phyloP scores from a whole-genome alignment of 1,139 yeast genomes.

The Spathaspora sp. region DNA sequence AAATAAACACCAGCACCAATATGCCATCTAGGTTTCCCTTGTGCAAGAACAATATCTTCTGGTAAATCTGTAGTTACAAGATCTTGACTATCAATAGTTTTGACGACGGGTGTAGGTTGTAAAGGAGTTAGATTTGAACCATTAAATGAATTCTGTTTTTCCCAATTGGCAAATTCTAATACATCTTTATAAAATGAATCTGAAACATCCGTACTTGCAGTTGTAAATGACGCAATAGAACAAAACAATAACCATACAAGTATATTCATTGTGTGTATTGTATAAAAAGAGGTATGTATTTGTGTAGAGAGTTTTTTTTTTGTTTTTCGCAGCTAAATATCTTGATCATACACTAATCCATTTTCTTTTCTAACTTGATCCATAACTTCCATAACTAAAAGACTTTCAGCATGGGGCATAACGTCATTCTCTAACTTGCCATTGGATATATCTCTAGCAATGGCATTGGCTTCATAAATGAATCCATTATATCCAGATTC shows the following conservation, averaged over 20 bases:
- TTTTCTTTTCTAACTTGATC: conserved; percentile 43
- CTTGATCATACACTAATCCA: conserved; percentile 43
- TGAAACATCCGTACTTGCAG: not conserved
- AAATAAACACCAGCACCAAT: conserved; percentile 16
- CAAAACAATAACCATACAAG: not conserved
- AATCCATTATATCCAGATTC: conserved; percentile 40
- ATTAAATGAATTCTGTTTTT: conserved; percentile 4
- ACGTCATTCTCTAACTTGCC: conserved; percentile 33
- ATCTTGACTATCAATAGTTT: not conserved
- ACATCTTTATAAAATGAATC: conserved; percentile 11
- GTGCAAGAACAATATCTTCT: not conserved
- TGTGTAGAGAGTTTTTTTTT: not conserved
- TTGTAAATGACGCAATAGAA: not conserved
- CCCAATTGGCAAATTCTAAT: conserved; percentile 9
- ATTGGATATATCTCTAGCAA: conserved; percentile 39
- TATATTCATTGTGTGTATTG: not conserved
- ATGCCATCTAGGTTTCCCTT: conserved; percentile 12
- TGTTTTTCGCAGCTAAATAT: conserved; percentile 16
- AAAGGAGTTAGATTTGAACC: too few species aligned
- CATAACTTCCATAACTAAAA: conserved; percentile 43
- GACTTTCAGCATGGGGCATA: conserved; percentile 46
- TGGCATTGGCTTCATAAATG: conserved; percentile 53
- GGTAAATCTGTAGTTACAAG: not conserved
- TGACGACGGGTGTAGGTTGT: not conserved
- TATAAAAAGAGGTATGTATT: not conserved